Conservation (phyloP, 371 early-diverging fungal genomes). For the Coelomomyces lativittatus region DNA sequence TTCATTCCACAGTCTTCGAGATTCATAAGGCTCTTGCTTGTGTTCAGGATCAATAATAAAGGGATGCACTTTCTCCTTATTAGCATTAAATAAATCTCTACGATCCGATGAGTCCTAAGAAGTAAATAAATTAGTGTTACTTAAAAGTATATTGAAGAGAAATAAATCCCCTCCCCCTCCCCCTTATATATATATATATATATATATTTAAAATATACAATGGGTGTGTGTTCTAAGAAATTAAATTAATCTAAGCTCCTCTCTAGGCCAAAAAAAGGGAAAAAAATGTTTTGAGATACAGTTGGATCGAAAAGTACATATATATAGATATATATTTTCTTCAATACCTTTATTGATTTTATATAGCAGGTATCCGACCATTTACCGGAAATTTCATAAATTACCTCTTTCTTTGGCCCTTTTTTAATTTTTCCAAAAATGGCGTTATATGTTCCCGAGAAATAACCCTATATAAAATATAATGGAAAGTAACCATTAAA, state of each 20-base stretch:
- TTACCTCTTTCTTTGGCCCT: slow-evolving; percentile 49
- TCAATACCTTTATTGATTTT: slow-evolving; percentile 6
- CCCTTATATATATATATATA: too few relatives aligned
- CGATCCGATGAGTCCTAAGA: background rate
- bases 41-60: slow-evolving; percentile 49
- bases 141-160: background rate
- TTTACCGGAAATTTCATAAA: slow-evolving; percentile 66
- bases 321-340: too few relatives aligned
- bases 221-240: too few relatives aligned
- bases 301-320: too few relatives aligned
- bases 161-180: too few relatives aligned
- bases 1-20: slow-evolving; percentile 64
- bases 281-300: too few relatives aligned
- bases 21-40: slow-evolving; percentile 65
- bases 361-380: slow-evolving; percentile 66
- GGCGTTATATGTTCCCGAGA: slow-evolving; percentile 61
- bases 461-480: slow-evolving; percentile 63
- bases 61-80: slow-evolving; percentile 38
- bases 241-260: too few relatives aligned
- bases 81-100: slow-evolving; percentile 50
- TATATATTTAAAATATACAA: too few relatives aligned
- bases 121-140: background rate
- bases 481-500: too few relatives aligned
- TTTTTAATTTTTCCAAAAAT: slow-evolving; percentile 65
- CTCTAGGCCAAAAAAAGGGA: too few relatives aligned